A percentile compares a stretch with the other conserved stretches of the same genome.
Evolutionary conservation across 2,329 filamentous ascomycete genomes (phyloP).

Genomic region (Nothophoma quercina): DNA sequence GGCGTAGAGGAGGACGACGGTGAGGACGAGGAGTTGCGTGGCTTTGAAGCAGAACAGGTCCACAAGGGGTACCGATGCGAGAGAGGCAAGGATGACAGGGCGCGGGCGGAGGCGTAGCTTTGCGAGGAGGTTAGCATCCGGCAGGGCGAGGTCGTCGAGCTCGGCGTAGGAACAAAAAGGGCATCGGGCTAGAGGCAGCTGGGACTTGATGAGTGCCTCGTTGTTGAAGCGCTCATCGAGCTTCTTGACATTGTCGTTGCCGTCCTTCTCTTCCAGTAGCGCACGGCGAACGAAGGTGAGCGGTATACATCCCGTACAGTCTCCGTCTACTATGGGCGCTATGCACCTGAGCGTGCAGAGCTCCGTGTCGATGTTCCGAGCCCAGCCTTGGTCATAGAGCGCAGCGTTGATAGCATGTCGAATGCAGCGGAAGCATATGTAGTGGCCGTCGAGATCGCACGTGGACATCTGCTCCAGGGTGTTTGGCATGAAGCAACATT

Average conservation of each 20-base stretch:
- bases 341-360: slow-evolving; percentile 81
- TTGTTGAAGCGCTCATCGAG: slow-evolving; percentile 82
- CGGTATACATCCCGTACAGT: slow-evolving; percentile 78
- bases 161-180: slow-evolving; percentile 94
- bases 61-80: slow-evolving; percentile 40
- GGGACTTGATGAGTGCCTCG: slow-evolving; percentile 75
- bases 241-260: slow-evolving; percentile 73
- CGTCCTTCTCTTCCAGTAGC: slow-evolving; percentile 72
- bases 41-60: slow-evolving; percentile 40
- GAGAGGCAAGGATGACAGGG: slow-evolving; percentile 38
- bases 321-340: slow-evolving; percentile 67
- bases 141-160: slow-evolving; percentile 64
- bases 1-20: slow-evolving; percentile 55
- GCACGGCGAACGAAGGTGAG: slow-evolving; percentile 74
- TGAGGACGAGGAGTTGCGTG: slow-evolving; percentile 64
- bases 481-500: slow-evolving; percentile 76
- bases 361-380: slow-evolving; percentile 75
- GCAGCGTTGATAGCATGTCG: slow-evolving; percentile 83
- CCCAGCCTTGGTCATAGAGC: slow-evolving; percentile 92
- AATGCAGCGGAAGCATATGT: slow-evolving; percentile 83
- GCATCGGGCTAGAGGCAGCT: slow-evolving; percentile 79
- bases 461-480: slow-evolving; percentile 77
- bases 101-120: slow-evolving; percentile 40
- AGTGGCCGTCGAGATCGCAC: slow-evolving; percentile 74
- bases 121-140: slow-evolving; percentile 34